Evolutionary conservation across 228 moss, liverwort and hornwort species (phyloP), one percentile per base, ranked within the genome.

Genomic region (Sphagnum magellanicum): DNA sequence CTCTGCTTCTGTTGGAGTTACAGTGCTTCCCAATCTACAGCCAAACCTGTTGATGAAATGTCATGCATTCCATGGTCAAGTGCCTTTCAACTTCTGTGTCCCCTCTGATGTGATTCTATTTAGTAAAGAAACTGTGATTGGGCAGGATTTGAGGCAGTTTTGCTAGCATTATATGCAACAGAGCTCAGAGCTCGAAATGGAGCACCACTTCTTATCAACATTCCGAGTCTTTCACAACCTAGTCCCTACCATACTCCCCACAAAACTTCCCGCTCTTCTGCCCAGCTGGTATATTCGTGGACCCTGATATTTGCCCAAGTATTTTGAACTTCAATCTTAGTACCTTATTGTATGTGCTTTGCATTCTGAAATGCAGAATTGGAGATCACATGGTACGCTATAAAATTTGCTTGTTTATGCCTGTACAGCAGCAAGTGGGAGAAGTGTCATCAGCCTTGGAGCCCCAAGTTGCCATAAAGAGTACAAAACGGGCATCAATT

Each of bases 61-160:
- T 60, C 14, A 12, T 7, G 7, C 51, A 10, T 46, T 8, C 51
- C 8, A 0, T 10, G 14, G 13, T 5, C 11, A 32, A 3, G 2
- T 32, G 32, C 32, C 32, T 32, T 32, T 32, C 32, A 32, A 32
- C 32, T 32, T 32, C 32, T 32, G 32, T 32, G 32, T 32, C 32
- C 32, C 32, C 32, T 32, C 32, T 32, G 32, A 32, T 32, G 32
- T 32, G 32, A 32, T 32, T 3, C 3, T 32, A 32, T 32, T 32
- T 32, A 32, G 32, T 32, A 32, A 32, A 32, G 32, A 32, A 32
- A 32, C 32, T 55, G 55, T 8, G 16, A 71, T 64, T 67, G 71
- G 74, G 68, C 74, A 96, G 93, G 96, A 70, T 94, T 94, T 72
- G 98, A 94, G 84, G 98, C 94, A 12, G 94, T 98, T 49, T 70